phyloP scores from a whole-genome alignment of 1,284 basidiomycete genomes.

The Microbotryum scabiosae region DNA sequence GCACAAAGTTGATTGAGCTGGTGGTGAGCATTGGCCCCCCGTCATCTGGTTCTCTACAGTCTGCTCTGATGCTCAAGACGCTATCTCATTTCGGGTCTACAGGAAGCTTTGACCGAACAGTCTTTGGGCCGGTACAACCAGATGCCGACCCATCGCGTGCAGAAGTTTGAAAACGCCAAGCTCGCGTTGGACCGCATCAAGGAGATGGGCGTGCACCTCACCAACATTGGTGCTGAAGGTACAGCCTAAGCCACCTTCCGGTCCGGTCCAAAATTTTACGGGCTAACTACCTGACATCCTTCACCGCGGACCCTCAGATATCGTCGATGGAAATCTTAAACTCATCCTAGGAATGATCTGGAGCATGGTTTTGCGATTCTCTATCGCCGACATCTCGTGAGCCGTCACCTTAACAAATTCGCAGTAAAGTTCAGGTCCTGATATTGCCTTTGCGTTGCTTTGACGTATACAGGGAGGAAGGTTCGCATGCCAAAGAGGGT shows the following conservation, averaged over 20 bases:
- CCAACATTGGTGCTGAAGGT: conserved; percentile 90
- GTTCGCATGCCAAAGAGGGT: conserved; percentile 91
- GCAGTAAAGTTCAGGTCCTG: background rate
- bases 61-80: background rate
- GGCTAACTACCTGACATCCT: too few species aligned
- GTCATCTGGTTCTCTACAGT: conserved; percentile 9
- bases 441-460: background rate
- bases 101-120: conserved; percentile 55
- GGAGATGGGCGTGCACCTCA: conserved; percentile 86
- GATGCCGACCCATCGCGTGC: conserved; percentile 80
- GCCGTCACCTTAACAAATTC: conserved; percentile 33
- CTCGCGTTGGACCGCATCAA: conserved; percentile 93
- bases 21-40: conserved; percentile 50
- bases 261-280: background rate
- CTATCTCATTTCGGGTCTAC: conserved; percentile 2
- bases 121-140: conserved; percentile 86
- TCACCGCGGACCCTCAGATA: conserved; percentile 52
- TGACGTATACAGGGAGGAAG: conserved; percentile 69
- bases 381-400: conserved; percentile 93
- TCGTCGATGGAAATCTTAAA: conserved; percentile 95
- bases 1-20: conserved; percentile 81
- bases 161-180: conserved; percentile 97
- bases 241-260: background rate
- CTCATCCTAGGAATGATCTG: conserved; percentile 98
- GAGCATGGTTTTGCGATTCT: conserved; percentile 93